Evolutionary conservation across 1,284 basidiomycete genomes (phyloP).

Genomic region (Microbotryomycetes sp.): DNA sequence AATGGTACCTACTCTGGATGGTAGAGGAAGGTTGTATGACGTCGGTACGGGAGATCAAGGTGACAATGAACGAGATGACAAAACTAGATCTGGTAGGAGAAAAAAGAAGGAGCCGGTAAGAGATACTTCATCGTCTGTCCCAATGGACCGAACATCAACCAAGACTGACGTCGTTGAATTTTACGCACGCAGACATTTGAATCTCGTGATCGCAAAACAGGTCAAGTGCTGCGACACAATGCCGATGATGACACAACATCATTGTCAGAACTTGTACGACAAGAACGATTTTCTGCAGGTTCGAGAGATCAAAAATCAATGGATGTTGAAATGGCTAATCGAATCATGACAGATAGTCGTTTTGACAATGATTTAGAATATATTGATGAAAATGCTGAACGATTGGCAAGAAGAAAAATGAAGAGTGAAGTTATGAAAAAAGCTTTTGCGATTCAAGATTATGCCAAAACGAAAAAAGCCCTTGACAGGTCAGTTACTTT

Average conservation of each 20-base stretch:
- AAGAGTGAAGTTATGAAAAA: conserved; percentile 92
- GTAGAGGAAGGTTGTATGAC: conserved; percentile 79
- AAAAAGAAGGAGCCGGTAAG: conserved; percentile 65
- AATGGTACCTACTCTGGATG: conserved; percentile 85
- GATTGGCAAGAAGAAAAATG: conserved; percentile 86
- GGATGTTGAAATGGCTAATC: conserved; percentile 79
- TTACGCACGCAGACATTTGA: conserved; percentile 51
- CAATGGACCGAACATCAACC: too few relatives aligned
- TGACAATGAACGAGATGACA: conserved; percentile 47
- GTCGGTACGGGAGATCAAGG: conserved; percentile 60
- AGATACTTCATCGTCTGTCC: too few relatives aligned
- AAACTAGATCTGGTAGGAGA: conserved; percentile 57
- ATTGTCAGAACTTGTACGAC: conserved; percentile 83
- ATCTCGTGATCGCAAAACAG: conserved; percentile 78
- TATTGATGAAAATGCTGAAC: conserved; percentile 93
- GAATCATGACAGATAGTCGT: conserved; percentile 77
- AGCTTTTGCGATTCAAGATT: conserved; percentile 97
- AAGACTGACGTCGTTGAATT: too few relatives aligned
- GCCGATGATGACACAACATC: conserved; percentile 81
- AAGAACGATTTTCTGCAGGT: conserved; percentile 85
- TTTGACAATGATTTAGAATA: conserved; percentile 88
- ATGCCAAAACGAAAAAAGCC: conserved; percentile 85
- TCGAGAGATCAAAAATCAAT: conserved; percentile 82
- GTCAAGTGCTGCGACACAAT: conserved; percentile 71
- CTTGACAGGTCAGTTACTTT: conserved; percentile 51